Evolutionary conservation across 2,329 filamentous ascomycete genomes (phyloP).

Genomic region (Massarina eburnea): DNA sequence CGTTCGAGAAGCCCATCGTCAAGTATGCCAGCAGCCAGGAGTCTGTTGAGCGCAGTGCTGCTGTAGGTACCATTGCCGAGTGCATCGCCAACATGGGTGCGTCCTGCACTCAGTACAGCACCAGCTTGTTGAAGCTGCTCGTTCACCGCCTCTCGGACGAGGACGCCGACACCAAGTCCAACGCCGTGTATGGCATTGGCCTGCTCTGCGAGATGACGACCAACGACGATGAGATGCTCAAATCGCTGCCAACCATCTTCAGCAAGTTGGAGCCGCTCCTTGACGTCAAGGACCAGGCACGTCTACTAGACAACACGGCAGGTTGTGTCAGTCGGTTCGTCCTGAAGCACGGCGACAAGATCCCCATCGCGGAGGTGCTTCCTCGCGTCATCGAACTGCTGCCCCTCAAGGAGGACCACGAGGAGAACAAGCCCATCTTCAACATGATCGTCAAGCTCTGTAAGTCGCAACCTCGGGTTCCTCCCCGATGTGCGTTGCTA

Average conservation of each 20-base stretch:
- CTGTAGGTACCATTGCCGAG: constrained; percentile 90
- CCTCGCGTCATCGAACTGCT: constrained; percentile 77
- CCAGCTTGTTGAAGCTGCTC: constrained; percentile 74
- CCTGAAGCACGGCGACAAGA: constrained; percentile 77
- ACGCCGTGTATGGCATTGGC: constrained; percentile 88
- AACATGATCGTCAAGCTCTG: constrained; percentile 86
- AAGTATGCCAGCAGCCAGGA: constrained; percentile 87
- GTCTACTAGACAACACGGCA: constrained; percentile 88
- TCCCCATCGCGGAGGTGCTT: constrained; percentile 79
- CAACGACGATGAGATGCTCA: constrained; percentile 71
- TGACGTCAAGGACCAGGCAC: constrained; percentile 72
- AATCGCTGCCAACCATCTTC: constrained; percentile 76
- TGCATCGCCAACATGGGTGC: constrained; percentile 81
- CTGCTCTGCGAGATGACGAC: constrained; percentile 80
- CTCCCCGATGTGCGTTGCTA: constrained; percentile 6
- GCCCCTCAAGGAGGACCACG: constrained; percentile 88
- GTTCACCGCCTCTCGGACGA: constrained; percentile 86
- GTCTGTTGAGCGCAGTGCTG: constrained; percentile 82
- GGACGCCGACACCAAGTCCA: constrained; percentile 89
- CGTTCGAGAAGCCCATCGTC: constrained; percentile 89
- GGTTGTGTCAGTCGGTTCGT: constrained; percentile 94
- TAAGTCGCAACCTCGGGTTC: constrained; percentile 49
- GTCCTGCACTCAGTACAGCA: constrained; percentile 80
- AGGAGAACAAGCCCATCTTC: constrained; percentile 95
- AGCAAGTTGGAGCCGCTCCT: constrained; percentile 84